Base-by-base conservation (phyloP, 768 basidiomycete species). In the Coprinopsis sp. region DNA sequence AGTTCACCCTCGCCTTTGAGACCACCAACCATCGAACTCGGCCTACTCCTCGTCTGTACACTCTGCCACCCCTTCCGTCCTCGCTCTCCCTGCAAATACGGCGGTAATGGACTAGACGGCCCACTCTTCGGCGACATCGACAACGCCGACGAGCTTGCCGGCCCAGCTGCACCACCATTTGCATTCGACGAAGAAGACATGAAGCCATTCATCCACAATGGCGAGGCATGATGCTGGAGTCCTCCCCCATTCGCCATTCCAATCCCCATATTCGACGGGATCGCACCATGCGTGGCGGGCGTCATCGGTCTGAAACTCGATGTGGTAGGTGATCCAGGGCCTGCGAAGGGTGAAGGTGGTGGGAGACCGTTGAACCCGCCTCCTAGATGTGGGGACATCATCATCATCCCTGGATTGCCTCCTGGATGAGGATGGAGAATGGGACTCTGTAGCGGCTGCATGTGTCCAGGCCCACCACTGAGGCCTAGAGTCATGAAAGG, bases 161-260 rank as follows among this genome's bases (percentile, higher is more conserved):
- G 12, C 5, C 18, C 21, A 18, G 7, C 8, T 23, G 18, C 37
- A 6, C 5, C 21, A 10, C 37, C 37, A 23, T 19, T 39, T 6
- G 16, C 27, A 19, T 28, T 30, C 18, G n/a, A n/a, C n/a, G n/a
- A n/a, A n/a, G n/a, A n/a, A n/a, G n/a, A n/a, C n/a, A n/a, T n/a
- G n/a, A n/a, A n/a, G n/a, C 40, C 40, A 30, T 30, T 42, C 40
- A 42, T 42, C 40, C 40, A 42, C 27, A 30, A 18, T 8, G 38
- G 23, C 10, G 38, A 39, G 6, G 34, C 12, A 36, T 8, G 18
- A n/a, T n/a, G 22, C 37, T 39, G 10, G 37, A 23, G 25, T 19
- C 11, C 19, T 7, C 40, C 19, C 40, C 7, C 25, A 30, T 21
- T 42, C 40, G 30, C 30, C 19, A 28, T n/a, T 16, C 40, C 40